Evolutionary conservation across 1,139 yeast species (phyloP).

Genomic region (Meyerozyma smithsonii): DNA sequence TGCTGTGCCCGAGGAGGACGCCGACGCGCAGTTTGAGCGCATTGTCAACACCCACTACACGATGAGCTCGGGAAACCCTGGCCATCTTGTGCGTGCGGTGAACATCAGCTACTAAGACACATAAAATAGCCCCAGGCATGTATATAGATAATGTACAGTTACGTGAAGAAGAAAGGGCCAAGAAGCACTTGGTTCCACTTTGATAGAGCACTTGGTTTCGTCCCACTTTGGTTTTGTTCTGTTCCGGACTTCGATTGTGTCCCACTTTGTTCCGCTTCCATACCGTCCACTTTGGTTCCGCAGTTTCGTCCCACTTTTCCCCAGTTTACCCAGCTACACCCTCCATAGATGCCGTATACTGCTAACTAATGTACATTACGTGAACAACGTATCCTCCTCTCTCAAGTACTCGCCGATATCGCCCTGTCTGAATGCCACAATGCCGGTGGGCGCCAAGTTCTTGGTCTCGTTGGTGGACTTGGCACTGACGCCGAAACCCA

Average conservation of each 20-base stretch:
- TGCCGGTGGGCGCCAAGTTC: slow-evolving; percentile 85
- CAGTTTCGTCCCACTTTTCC: too few species aligned
- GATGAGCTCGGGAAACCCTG: slow-evolving; percentile 80
- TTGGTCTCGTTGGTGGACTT: slow-evolving; percentile 89
- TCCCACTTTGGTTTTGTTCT: too few species aligned
- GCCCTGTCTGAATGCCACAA: slow-evolving; percentile 93
- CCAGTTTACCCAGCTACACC: background rate
- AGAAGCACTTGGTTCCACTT: too few species aligned
- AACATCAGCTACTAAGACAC: background rate
- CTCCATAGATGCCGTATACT: background rate
- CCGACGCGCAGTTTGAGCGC: slow-evolving; percentile 27
- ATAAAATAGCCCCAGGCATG: too few species aligned
- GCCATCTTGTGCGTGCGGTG: slow-evolving; percentile 48
- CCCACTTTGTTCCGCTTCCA: too few species aligned
- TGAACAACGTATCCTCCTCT: slow-evolving; percentile 94
- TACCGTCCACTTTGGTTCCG: too few species aligned
- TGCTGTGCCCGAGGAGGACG: slow-evolving; percentile 13
- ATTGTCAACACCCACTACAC: slow-evolving; percentile 51
- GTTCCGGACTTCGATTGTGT: too few species aligned
- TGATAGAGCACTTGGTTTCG: too few species aligned
- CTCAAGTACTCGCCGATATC: slow-evolving; percentile 98
- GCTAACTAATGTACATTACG: slow-evolving; percentile 29
- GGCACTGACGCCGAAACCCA: slow-evolving; percentile 95
- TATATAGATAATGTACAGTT: too few species aligned
- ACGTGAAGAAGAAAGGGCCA: too few species aligned